Evolutionary conservation across 2,329 filamentous ascomycete genomes (phyloP).

Genomic region (Aspergillaceae sp.): DNA sequence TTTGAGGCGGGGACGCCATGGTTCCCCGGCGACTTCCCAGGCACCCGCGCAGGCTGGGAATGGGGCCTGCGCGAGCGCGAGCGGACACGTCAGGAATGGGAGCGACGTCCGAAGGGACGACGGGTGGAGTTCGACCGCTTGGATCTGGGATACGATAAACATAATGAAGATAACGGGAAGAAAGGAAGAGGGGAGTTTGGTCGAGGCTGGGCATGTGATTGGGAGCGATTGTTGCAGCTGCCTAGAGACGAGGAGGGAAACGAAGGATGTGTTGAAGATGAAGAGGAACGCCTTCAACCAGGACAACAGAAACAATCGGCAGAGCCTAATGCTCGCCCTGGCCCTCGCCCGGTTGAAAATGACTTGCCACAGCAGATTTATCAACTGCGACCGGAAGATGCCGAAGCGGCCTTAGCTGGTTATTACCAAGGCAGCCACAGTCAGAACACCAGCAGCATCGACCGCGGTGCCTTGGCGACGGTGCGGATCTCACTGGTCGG

Average conservation of each 20-base stretch:
- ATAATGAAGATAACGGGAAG: constrained; percentile 31
- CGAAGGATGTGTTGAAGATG: neutral
- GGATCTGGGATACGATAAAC: constrained; percentile 45
- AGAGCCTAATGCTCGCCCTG: too few relatives aligned
- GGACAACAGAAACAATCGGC: too few relatives aligned
- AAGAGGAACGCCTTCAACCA: too few relatives aligned
- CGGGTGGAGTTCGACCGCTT: constrained; percentile 66
- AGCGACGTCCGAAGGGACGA: constrained; percentile 71
- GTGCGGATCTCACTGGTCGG: constrained; percentile 59
- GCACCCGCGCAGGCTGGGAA: constrained; percentile 65
- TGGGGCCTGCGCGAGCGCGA: constrained; percentile 65
- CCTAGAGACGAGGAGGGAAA: constrained; percentile 1
- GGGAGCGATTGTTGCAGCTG: constrained; percentile 56
- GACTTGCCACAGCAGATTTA: constrained; percentile 25
- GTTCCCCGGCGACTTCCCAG: constrained; percentile 80
- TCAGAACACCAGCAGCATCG: constrained; percentile 14
- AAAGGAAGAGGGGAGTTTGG: constrained; percentile 71
- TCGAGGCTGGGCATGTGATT: constrained; percentile 73
- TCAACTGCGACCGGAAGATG: constrained; percentile 33
- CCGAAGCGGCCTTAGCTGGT: constrained; percentile 10
- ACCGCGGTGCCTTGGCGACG: constrained; percentile 42
- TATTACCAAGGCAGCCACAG: constrained; percentile 3
- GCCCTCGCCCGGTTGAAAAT: neutral
- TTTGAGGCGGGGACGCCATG: constrained; percentile 72
- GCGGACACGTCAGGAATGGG: constrained; percentile 58